These are phyloP conservation scores for Ceratocystis ficicola DNA, from an alignment of 2,329 filamentous ascomycete genomes.

Conservation along the genomic window DNA sequence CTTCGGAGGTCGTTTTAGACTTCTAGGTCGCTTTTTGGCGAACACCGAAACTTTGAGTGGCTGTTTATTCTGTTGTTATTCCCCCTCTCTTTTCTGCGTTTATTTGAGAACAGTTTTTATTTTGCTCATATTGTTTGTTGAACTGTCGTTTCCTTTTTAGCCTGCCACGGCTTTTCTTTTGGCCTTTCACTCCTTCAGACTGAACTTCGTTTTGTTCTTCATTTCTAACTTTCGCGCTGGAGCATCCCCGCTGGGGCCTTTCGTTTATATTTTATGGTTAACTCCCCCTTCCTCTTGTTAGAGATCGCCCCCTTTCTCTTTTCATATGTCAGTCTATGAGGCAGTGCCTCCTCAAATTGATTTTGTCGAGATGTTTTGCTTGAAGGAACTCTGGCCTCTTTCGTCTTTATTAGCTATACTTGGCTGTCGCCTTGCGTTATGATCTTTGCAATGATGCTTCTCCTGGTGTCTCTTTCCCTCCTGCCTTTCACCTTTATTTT, in stretches of 20 bases:
- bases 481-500: neutral
- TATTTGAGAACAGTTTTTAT: neutral
- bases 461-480: constrained; percentile 10
- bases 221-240: neutral
- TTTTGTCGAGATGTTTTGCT: neutral
- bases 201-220: neutral
- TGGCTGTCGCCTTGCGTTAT: neutral
- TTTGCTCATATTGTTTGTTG: neutral
- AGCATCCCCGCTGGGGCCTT: neutral
- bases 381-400: neutral
- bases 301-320: neutral
- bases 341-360: neutral
- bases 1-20: neutral
- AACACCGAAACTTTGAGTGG: neutral
- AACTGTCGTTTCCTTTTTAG: neutral
- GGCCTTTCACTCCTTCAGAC: neutral
- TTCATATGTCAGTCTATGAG: neutral
- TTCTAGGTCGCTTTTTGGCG: constrained; percentile 6
- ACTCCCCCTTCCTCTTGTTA: neutral
- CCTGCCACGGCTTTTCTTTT: neutral
- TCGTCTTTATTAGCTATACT: neutral
- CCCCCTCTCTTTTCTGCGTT: neutral
- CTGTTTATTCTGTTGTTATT: neutral
- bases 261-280: neutral
- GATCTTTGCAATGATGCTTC: constrained; percentile 11